Percentiles rank a stretch among this genome's conserved stretches.
Evolutionary conservation across 768 basidiomycete species (phyloP).

Genomic region (Myochromella boudieri): DNA sequence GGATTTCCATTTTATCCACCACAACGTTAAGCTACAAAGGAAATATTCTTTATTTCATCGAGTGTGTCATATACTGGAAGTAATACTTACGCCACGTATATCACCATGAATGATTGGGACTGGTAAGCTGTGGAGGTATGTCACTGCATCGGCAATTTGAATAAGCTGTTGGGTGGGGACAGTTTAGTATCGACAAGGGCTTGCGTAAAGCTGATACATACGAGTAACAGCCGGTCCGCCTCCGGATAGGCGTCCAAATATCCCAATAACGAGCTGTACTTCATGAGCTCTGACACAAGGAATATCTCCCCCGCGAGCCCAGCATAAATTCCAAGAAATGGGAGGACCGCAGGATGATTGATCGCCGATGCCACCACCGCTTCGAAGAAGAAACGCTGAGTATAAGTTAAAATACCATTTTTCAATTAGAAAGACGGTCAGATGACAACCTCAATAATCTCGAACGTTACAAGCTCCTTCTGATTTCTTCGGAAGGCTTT

Average conservation of each 20-base stretch:
- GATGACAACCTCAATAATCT: not conserved
- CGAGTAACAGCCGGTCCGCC: constrained; percentile 5
- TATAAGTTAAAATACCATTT: not conserved
- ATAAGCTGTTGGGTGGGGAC: constrained; percentile 7
- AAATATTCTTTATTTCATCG: not conserved
- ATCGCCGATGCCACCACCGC: constrained; percentile 1
- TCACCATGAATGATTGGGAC: constrained; percentile 18
- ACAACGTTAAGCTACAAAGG: constrained; percentile 15
- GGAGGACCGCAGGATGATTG: constrained; percentile 10
- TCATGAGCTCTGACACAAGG: constrained; percentile 11
- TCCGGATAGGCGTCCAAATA: constrained; percentile 1
- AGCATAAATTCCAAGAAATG: constrained; percentile 8
- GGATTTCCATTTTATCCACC: constrained; percentile 12
- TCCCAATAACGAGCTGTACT: constrained; percentile 6
- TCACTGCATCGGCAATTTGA: constrained; percentile 10
- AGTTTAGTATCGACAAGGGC: no score
- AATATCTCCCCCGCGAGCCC: not conserved
- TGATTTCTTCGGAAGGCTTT: constrained; percentile 7
- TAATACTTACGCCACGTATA: constrained; percentile 14
- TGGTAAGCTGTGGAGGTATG: constrained; percentile 12
- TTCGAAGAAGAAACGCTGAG: constrained; percentile 15
- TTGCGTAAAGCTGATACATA: not conserved
- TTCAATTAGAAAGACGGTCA: no score
- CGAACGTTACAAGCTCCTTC: not conserved
- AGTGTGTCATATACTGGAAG: not conserved